phyloP scores from a whole-genome alignment of 2,329 filamentous ascomycete genomes.

The Epichloe sp. region DNA sequence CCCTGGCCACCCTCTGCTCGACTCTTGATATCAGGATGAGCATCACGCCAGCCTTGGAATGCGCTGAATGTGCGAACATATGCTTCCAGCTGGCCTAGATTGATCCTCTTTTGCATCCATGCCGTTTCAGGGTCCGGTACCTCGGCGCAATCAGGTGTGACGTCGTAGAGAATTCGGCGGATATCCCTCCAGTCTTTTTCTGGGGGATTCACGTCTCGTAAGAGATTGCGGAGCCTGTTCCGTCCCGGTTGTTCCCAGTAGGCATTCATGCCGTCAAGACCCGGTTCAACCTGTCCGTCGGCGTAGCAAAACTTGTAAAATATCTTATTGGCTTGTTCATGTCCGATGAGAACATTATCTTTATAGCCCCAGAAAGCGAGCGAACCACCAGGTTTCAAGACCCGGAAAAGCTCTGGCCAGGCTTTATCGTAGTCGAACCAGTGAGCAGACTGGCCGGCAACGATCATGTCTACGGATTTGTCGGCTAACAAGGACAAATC shows the following conservation, averaged over 20 bases:
- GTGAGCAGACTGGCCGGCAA: constrained; percentile 46
- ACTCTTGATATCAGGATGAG: constrained; percentile 35
- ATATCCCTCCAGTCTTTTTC: constrained; percentile 37
- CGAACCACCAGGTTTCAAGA: constrained; percentile 41
- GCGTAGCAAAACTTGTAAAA: constrained; percentile 44
- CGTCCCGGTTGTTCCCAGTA: constrained; percentile 52
- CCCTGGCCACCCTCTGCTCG: constrained; percentile 41
- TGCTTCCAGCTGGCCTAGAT: constrained; percentile 44
- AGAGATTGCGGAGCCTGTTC: constrained; percentile 36
- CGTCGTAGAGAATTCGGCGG: constrained; percentile 42
- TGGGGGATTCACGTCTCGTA: constrained; percentile 41
- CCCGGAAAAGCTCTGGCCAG: constrained; percentile 41
- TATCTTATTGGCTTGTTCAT: constrained; percentile 36
- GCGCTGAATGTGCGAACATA: constrained; percentile 49
- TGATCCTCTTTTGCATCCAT: constrained; percentile 41
- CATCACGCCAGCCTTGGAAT: constrained; percentile 44
- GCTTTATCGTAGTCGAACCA: constrained; percentile 48
- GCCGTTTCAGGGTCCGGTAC: constrained; percentile 18
- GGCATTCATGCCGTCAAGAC: constrained; percentile 35
- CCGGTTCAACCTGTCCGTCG: constrained; percentile 27
- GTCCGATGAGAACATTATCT: constrained; percentile 45
- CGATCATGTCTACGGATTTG: constrained; percentile 36
- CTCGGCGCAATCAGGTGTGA: constrained; percentile 28
- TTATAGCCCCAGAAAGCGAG: constrained; percentile 56
- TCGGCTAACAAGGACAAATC: constrained; percentile 36